These are phyloP conservation scores for Selenicereus undatus DNA, from an alignment of 148 eudicot species.

Conservation along the genomic window DNA sequence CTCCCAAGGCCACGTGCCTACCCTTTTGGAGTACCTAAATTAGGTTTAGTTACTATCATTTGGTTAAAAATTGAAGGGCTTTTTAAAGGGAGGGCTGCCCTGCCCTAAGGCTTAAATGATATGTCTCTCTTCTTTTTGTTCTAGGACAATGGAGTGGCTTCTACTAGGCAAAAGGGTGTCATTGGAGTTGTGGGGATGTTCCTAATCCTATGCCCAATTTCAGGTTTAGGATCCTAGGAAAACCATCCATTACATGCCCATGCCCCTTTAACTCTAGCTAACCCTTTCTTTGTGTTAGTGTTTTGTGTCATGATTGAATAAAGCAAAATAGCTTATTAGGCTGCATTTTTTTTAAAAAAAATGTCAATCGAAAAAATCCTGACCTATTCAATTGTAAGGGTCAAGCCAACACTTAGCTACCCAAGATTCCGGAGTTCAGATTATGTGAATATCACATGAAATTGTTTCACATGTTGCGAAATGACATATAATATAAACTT, in stretches of 20 bases:
- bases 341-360: neutral
- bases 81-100: neutral
- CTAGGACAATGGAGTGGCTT: constrained; percentile 11
- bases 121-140: neutral
- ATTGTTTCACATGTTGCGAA: too few species aligned
- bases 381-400: too few species aligned
- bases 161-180: constrained; percentile 5
- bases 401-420: too few species aligned
- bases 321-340: neutral
- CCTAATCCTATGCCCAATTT: neutral
- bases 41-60: constrained; percentile 7
- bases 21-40: constrained; percentile 9
- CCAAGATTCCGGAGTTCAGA: neutral
- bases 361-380: too few species aligned
- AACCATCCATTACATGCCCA: constrained; percentile 6
- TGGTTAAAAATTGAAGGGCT: constrained; percentile 7
- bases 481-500: too few species aligned
- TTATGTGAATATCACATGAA: too few species aligned
- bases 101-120: neutral
- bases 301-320: neutral
- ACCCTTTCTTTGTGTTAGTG: neutral
- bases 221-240: neutral
- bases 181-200: constrained; percentile 13
- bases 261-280: neutral
- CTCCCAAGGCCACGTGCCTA: constrained; percentile 32